phyloP scores from a whole-genome alignment of 2,329 filamentous ascomycete species.

The Penicillium brevicompactum region DNA sequence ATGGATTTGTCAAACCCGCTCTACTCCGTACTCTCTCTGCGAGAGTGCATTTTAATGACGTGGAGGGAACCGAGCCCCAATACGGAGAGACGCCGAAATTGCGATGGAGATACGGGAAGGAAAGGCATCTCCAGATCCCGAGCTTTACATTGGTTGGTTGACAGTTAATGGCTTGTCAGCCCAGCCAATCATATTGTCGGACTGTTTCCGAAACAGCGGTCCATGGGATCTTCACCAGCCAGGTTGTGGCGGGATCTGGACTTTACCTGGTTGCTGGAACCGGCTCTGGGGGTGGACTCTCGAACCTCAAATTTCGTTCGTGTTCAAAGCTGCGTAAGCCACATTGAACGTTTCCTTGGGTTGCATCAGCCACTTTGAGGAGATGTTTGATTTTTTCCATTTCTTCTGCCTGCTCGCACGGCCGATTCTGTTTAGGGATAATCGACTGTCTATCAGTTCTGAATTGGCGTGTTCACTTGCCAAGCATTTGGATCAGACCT shows the following conservation, averaged over 20 bases:
- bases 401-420: background rate
- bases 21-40: too few species aligned
- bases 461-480: background rate
- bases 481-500: background rate
- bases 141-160: background rate
- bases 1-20: too few species aligned
- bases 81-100: background rate
- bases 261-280: slow-evolving; percentile 22
- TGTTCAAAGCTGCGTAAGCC: background rate
- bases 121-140: background rate
- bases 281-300: slow-evolving; percentile 14
- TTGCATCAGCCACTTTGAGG: background rate
- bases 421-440: background rate
- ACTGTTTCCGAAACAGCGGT: background rate
- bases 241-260: slow-evolving; percentile 4
- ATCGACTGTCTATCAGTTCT: background rate
- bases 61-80: background rate
- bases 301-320: background rate
- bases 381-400: background rate
- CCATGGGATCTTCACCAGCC: slow-evolving; percentile 2
- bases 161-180: background rate
- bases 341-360: background rate
- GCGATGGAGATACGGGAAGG: background rate
- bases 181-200: slow-evolving; percentile 6
- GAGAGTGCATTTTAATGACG: too few species aligned